phyloP scores from a whole-genome alignment of 495 filamentous ascomycete genomes.

The Xylaria grammica region DNA sequence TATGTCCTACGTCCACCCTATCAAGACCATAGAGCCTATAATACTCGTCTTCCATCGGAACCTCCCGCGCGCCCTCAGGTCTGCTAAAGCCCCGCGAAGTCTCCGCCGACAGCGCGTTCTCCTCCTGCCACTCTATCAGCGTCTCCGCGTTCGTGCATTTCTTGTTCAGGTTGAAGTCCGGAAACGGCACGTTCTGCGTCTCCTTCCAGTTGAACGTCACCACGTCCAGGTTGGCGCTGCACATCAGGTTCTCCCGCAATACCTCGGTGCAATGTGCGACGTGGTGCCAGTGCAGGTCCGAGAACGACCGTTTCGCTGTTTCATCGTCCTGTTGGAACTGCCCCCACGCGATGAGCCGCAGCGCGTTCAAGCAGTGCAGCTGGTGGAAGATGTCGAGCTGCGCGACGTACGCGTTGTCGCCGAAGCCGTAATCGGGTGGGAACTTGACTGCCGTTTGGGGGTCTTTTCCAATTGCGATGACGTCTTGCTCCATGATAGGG shows the following conservation, averaged over 20 bases:
- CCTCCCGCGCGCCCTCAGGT: constrained; percentile 4
- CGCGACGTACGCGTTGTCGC: constrained; percentile 36
- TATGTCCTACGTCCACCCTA: too few species aligned
- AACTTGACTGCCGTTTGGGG: constrained; percentile 32
- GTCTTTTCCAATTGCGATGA: constrained; percentile 35
- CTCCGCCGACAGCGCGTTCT: constrained; percentile 11
- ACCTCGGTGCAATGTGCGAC: constrained; percentile 33
- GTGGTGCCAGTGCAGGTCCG: constrained; percentile 22
- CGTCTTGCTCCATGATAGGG: constrained; percentile 28
- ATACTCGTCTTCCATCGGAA: constrained; percentile 12
- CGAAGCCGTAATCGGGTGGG: constrained; percentile 29
- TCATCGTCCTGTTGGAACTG: constrained; percentile 26
- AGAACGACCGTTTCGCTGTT: constrained; percentile 10
- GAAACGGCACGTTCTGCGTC: constrained; percentile 33
- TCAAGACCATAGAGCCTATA: constrained; percentile 1
- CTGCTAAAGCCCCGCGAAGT: not conserved
- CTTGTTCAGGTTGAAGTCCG: constrained; percentile 39
- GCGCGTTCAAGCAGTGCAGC: constrained; percentile 34
- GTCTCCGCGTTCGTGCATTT: constrained; percentile 33
- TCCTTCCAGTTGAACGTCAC: constrained; percentile 36
- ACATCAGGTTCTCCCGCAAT: constrained; percentile 35
- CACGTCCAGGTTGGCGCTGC: constrained; percentile 33
- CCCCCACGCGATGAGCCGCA: constrained; percentile 31
- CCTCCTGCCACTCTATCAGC: constrained; percentile 31
- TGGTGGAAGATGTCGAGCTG: constrained; percentile 35